Conservation (phyloP, 352 stramenopile genomes). For the Vaucheria bursata region DNA sequence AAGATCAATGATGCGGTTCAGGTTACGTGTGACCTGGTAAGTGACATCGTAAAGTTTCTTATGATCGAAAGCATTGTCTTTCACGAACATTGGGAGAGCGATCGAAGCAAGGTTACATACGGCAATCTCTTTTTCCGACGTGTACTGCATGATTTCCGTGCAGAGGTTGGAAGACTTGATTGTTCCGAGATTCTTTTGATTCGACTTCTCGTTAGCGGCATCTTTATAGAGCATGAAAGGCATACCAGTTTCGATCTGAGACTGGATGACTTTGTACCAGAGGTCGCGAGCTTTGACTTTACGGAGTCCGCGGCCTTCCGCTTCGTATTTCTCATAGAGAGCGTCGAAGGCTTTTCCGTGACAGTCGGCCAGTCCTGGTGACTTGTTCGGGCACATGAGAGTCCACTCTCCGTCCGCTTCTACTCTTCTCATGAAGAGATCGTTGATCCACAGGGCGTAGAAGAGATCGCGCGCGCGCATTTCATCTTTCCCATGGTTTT, state of each 20-base stretch:
- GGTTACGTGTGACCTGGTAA: slow-evolving; percentile 90
- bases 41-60: slow-evolving; percentile 74
- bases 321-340: slow-evolving; percentile 90
- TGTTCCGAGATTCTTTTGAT: slow-evolving; percentile 96
- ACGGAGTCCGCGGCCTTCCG: slow-evolving; percentile 77
- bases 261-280: slow-evolving; percentile 97
- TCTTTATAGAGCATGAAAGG: slow-evolving; percentile 99
- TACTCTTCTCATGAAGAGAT: slow-evolving; percentile 98
- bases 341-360: slow-evolving; percentile 86
- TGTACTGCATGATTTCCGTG: slow-evolving; percentile 98
- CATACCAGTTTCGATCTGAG: slow-evolving; percentile 96
- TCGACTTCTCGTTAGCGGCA: slow-evolving; percentile 91
- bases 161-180: slow-evolving; percentile 98
- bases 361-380: slow-evolving; percentile 79
- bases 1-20: slow-evolving; percentile 97
- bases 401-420: slow-evolving; percentile 86
- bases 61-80: slow-evolving; percentile 79
- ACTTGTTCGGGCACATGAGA: slow-evolving; percentile 97
- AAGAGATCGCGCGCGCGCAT: slow-evolving; percentile 94
- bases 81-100: slow-evolving; percentile 86
- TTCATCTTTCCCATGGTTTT: slow-evolving; percentile 97
- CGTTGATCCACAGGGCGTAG: slow-evolving; percentile 94
- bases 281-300: slow-evolving; percentile 94
- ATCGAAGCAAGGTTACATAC: slow-evolving; percentile 96
- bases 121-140: slow-evolving; percentile 85